Percentiles rank a stretch among this genome's conserved stretches.
phyloP scores from a whole-genome alignment of 2,329 filamentous ascomycete genomes.

The Thelonectria blattea region DNA sequence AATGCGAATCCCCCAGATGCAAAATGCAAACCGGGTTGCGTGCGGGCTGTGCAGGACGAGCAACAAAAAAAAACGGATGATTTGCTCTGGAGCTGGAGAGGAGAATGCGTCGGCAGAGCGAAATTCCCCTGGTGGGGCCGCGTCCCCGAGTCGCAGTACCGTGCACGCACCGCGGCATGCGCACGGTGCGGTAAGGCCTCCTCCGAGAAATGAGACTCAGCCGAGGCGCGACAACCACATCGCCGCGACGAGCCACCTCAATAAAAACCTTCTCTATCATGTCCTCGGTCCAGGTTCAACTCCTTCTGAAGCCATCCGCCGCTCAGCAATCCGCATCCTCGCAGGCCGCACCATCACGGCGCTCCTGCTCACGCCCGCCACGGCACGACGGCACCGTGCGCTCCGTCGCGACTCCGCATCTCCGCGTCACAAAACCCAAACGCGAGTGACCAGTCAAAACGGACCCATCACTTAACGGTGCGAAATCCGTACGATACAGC shows the following conservation, averaged over 20 bases:
- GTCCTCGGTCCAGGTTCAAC: neutral
- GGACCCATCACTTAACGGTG: constrained; percentile 1
- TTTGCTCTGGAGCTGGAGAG: neutral
- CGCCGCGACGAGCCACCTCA: too few relatives aligned
- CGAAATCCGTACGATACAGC: constrained; percentile 1
- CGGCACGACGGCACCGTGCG: neutral
- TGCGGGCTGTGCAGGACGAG: neutral
- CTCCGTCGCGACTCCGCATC: neutral
- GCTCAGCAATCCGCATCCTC: too few relatives aligned
- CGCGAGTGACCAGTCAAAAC: neutral
- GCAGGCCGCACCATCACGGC: neutral
- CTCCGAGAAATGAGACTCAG: neutral
- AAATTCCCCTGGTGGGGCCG: constrained; percentile 19
- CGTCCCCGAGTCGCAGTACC: constrained; percentile 14
- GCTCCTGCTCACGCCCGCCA: neutral
- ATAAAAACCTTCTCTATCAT: neutral
- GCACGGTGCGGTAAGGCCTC: constrained; percentile 13
- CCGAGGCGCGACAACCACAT: neutral
- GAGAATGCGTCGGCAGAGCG: constrained; percentile 12
- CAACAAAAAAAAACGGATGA: neutral
- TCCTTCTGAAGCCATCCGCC: too few relatives aligned
- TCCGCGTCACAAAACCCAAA: neutral
- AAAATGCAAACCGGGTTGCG: neutral
- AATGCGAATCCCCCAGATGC: neutral
- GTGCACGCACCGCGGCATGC: constrained; percentile 4